phyloP scores from a whole-genome alignment of 108 stramenopile species.

The Discostella pseudostelligera region DNA sequence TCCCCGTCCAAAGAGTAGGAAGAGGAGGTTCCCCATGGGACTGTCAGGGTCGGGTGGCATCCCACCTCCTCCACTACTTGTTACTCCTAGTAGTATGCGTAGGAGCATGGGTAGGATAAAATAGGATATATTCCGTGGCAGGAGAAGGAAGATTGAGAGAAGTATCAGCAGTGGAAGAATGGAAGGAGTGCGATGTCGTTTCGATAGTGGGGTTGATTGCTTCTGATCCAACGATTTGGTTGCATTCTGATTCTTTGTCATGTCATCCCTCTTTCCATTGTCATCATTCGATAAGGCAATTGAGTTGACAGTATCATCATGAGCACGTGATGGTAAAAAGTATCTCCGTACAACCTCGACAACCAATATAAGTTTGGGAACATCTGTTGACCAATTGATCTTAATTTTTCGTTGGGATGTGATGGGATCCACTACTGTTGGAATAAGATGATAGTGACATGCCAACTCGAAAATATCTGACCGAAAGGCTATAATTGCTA shows the following conservation, averaged over 20 bases:
- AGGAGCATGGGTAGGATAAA: conserved; percentile 15
- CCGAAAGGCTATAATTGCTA: conserved; percentile 68
- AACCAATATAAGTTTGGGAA: conserved; percentile 58
- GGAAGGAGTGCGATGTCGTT: conserved; percentile 4
- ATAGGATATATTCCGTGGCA: conserved; percentile 29
- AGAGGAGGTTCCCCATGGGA: background rate
- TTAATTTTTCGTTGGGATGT: conserved; percentile 24
- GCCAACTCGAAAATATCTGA: conserved; percentile 40
- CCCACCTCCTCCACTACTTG: background rate
- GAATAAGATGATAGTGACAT: conserved; percentile 6
- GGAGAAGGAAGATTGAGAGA: conserved; percentile 35
- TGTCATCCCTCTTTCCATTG: background rate
- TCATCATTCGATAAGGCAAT: too few species aligned
- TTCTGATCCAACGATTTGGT: background rate
- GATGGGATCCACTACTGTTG: conserved; percentile 2
- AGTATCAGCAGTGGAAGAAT: background rate
- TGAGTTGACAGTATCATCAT: background rate
- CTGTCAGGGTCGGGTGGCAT: background rate
- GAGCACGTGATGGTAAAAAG: conserved; percentile 4
- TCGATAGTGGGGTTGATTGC: background rate
- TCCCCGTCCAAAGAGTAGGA: background rate
- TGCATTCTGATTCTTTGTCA: background rate
- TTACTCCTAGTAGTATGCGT: background rate
- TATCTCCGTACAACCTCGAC: conserved; percentile 46
- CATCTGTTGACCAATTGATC: conserved; percentile 38